A percentile compares a stretch with the other conserved stretches of the same genome.
phyloP scores from a whole-genome alignment of 2,329 filamentous ascomycete species.

The Parafenestella ontariensis region DNA sequence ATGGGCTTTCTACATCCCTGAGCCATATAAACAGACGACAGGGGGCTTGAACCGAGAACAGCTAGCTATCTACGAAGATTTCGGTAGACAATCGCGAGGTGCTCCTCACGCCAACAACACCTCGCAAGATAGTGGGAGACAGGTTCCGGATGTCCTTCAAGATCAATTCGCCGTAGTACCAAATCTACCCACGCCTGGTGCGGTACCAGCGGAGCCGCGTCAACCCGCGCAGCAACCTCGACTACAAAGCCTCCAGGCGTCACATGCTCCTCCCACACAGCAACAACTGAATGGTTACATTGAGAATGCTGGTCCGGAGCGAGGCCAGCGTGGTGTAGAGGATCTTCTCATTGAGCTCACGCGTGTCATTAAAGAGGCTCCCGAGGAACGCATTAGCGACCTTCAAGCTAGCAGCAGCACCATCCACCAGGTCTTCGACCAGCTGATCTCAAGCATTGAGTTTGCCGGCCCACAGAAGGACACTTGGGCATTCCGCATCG shows the following conservation, averaged over 20 bases:
- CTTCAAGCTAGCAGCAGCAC: conserved; percentile 59
- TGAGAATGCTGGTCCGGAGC: conserved; percentile 49
- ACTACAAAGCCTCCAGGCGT: conserved; percentile 46
- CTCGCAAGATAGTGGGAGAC: conserved; percentile 66
- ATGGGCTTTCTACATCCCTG: conserved; percentile 93
- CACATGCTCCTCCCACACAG: conserved; percentile 48
- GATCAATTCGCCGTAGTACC: conserved; percentile 67
- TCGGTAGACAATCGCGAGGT: conserved; percentile 83
- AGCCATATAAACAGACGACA: conserved; percentile 87
- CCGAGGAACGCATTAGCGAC: conserved; percentile 65
- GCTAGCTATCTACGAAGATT: conserved; percentile 95
- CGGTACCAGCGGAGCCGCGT: conserved; percentile 67
- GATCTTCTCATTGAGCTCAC: conserved; percentile 64
- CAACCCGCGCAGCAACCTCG: conserved; percentile 59
- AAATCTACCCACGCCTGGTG: conserved; percentile 67
- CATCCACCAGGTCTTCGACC: conserved; percentile 65
- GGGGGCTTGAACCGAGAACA: conserved; percentile 88
- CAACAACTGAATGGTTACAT: conserved; percentile 68
- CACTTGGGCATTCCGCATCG: conserved; percentile 61
- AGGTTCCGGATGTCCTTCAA: conserved; percentile 68
- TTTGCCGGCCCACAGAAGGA: conserved; percentile 62
- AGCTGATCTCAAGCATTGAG: conserved; percentile 62
- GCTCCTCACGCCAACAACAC: conserved; percentile 62
- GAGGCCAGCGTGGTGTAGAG: conserved; percentile 58
- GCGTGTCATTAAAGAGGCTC: conserved; percentile 61